Conservation (phyloP, 768 basidiomycete genomes). For the Russula sp. region DNA sequence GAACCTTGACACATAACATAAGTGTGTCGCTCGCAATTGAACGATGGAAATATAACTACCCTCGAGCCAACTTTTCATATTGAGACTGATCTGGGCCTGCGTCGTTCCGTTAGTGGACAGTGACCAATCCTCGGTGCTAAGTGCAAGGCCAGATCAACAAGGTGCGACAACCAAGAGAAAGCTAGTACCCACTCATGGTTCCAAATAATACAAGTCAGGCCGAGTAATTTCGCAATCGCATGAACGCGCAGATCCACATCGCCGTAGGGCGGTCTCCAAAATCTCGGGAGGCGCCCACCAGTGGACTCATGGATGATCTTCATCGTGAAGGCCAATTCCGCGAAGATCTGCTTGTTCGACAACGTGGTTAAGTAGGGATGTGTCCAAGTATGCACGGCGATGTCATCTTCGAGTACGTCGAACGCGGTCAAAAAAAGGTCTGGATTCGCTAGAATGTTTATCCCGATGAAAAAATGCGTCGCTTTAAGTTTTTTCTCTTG, state of each 20-base stretch:
- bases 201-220: constrained; percentile 45
- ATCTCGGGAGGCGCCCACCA: constrained; percentile 42
- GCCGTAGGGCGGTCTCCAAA: constrained; percentile 43
- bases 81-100: constrained; percentile 30
- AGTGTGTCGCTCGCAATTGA: background rate
- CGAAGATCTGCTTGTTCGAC: constrained; percentile 47
- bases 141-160: background rate
- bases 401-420: constrained; percentile 38
- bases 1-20: constrained; percentile 31
- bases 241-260: constrained; percentile 48
- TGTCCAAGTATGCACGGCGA: constrained; percentile 45
- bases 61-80: constrained; percentile 22
- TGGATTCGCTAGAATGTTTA: constrained; percentile 63
- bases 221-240: constrained; percentile 49
- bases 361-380: constrained; percentile 52
- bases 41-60: constrained; percentile 10
- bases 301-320: constrained; percentile 52
- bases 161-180: background rate
- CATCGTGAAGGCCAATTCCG: constrained; percentile 51
- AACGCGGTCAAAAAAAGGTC: constrained; percentile 54
- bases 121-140: constrained; percentile 79
- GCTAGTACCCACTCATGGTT: constrained; percentile 39
- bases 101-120: constrained; percentile 49
- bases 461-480: constrained; percentile 90
- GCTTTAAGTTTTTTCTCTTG: constrained; percentile 59